These are phyloP conservation scores for Cladosporium cucumerinum DNA, from an alignment of 2,329 filamentous ascomycete species.

Conservation along the genomic window DNA sequence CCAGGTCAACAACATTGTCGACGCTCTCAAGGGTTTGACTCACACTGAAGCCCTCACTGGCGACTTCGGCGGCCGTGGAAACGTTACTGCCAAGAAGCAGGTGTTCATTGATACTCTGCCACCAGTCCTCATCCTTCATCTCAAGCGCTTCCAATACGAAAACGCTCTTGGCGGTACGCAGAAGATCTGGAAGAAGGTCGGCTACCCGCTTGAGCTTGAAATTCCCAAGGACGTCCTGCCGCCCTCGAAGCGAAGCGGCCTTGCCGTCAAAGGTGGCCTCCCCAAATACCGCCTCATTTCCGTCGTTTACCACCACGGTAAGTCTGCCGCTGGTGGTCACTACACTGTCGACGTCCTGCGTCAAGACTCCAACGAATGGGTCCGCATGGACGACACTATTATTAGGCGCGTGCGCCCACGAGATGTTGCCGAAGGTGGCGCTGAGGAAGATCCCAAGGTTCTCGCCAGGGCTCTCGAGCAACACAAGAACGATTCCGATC, in stretches of 20 bases:
- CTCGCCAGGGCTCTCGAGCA: slow-evolving; percentile 64
- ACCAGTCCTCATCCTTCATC: slow-evolving; percentile 85
- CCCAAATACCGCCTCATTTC: slow-evolving; percentile 83
- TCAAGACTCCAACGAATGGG: slow-evolving; percentile 94
- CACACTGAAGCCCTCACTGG: slow-evolving; percentile 80
- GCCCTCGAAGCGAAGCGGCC: slow-evolving; percentile 64
- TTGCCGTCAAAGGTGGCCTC: slow-evolving; percentile 63
- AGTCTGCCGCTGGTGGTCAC: slow-evolving; percentile 91
- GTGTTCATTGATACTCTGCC: slow-evolving; percentile 90
- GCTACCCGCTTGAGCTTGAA: slow-evolving; percentile 90
- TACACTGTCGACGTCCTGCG: slow-evolving; percentile 97
- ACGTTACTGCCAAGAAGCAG: slow-evolving; percentile 77
- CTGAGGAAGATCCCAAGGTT: slow-evolving; percentile 72
- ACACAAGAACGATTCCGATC: slow-evolving; percentile 56
- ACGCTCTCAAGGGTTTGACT: slow-evolving; percentile 82
- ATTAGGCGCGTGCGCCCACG: slow-evolving; percentile 81
- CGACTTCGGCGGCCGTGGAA: slow-evolving; percentile 75
- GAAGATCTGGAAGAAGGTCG: slow-evolving; percentile 98
- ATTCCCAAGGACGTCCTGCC: slow-evolving; percentile 88
- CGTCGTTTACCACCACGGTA: slow-evolving; percentile 96
- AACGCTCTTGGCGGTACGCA: slow-evolving; percentile 74
- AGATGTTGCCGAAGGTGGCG: slow-evolving; percentile 81
- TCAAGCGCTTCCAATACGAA: slow-evolving; percentile 97
- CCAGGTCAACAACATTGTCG: slow-evolving; percentile 83
- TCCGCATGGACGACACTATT: slow-evolving; percentile 89